Base-by-base conservation (phyloP, 148 eudicot species). In the Nepenthes mirabilis region DNA sequence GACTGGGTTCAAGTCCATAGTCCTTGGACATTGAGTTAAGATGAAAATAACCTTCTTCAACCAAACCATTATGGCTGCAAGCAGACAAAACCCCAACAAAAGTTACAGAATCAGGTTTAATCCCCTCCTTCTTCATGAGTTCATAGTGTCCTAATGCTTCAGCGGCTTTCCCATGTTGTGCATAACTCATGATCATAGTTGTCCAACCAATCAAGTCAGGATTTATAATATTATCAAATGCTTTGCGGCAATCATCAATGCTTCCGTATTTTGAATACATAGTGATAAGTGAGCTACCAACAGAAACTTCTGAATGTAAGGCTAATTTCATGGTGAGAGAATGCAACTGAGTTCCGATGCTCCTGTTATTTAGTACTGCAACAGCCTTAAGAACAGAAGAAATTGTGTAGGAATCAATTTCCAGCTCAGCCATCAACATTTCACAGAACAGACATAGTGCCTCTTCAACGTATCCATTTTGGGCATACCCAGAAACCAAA, bases 181-280 rank as follows among this genome's bases (percentile, higher is more conserved):
- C 90, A 65, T 83, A 87, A 68, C 90, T 79, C 49, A 74, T 61
- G 33, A 91, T 91, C 79, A 87, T 76, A 13, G 84, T 63, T 32
- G 95, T 91, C 90, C 90, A 91, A 65, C 86, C 71, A 47, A 88
- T 73, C 68, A 91, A 62, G 68, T 91, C 97, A 34, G 85, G 93
- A 32, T 64, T 68, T 6, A 37, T 50, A 35, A 91, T 85, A 55
- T 73, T 71, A 36, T 77, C 57, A 54, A 91, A 91, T 33, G 73
- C 88, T 73, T 83, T 81, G 56, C 23, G 69, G 52, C 93, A 85
- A 57, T 78, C 87, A 48, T 66, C 72, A 57, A 88, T 64, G 55
- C 67, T 77, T 61, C 95, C 97, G 58, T 60, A 68, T 68, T 78
- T 85, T 61, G 97, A 83, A 57, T 91, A 88, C 88, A 91, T 81